phyloP scores from a whole-genome alignment of 805 yeast species.

The Candida maesae region DNA sequence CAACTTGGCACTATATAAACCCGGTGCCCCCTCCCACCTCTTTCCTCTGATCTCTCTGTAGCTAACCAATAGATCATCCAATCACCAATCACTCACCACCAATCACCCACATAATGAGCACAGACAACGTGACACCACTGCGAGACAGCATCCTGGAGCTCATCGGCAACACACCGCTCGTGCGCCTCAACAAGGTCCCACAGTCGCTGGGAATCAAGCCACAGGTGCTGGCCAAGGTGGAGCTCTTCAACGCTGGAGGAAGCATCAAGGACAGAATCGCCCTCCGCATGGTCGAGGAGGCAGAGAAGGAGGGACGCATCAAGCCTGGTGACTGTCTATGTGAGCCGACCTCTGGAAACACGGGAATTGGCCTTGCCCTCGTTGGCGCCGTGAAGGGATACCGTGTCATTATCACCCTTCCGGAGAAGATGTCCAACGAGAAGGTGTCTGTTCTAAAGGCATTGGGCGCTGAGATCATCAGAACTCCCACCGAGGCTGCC shows the following conservation, averaged over 20 bases:
- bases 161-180: constrained; percentile 84
- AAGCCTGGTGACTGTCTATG: constrained; percentile 88
- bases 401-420: constrained; percentile 81
- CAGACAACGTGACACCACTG: constrained; percentile 7
- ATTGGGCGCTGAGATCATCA: constrained; percentile 83
- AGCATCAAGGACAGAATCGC: constrained; percentile 89
- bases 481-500: constrained; percentile 91
- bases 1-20: no score
- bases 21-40: no score
- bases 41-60: no score
- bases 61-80: no score
- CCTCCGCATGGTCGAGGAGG: constrained; percentile 79
- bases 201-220: constrained; percentile 74
- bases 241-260: constrained; percentile 85
- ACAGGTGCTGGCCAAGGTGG: constrained; percentile 67
- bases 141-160: constrained; percentile 51
- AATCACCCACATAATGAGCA: no score
- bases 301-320: constrained; percentile 71
- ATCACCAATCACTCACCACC: no score
- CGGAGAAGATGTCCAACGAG: constrained; percentile 91
- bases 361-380: constrained; percentile 86
- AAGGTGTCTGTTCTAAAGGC: constrained; percentile 86
- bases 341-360: constrained; percentile 89
- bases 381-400: constrained; percentile 86
- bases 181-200: constrained; percentile 71